Conservation (phyloP, 1,139 yeast genomes). For the Lipomyces yarrowii region DNA sequence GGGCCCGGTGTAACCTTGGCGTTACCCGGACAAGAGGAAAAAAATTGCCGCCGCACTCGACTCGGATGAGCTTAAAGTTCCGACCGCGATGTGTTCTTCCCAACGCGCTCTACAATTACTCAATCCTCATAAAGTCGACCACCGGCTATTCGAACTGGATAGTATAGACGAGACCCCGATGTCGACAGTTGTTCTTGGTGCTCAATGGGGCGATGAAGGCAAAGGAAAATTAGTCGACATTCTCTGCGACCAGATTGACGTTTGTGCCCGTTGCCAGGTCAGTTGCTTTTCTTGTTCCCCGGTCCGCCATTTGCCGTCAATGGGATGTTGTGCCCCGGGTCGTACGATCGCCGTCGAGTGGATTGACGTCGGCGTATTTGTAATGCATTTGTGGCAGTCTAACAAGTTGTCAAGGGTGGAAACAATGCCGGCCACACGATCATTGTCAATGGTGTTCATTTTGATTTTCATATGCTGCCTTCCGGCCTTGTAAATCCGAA, state of each 20-base stretch:
- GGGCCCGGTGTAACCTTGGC: not conserved
- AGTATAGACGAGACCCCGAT: slow-evolving; percentile 2
- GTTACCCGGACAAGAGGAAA: not conserved
- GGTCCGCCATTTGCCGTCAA: not conserved
- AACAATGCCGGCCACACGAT: slow-evolving; percentile 99
- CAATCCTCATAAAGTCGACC: not conserved
- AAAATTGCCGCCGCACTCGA: slow-evolving; percentile 3
- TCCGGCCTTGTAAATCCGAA: slow-evolving; percentile 93
- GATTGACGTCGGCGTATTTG: not conserved
- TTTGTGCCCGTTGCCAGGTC: slow-evolving; percentile 91
- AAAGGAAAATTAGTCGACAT: slow-evolving; percentile 96
- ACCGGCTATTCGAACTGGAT: not conserved
- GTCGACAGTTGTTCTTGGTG: slow-evolving; percentile 83
- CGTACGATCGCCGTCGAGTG: not conserved
- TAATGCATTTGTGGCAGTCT: not conserved
- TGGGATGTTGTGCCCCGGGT: not conserved
- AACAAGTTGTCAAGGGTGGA: slow-evolving; percentile 63
- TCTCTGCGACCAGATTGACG: slow-evolving; percentile 89
- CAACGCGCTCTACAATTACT: not conserved
- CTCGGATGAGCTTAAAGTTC: not conserved
- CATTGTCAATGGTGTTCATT: slow-evolving; percentile 83
- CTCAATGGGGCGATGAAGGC: slow-evolving; percentile 99
- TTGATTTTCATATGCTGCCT: slow-evolving; percentile 98
- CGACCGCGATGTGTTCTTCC: not conserved
- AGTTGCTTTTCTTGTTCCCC: not conserved